Conservation (phyloP, 1,284 basidiomycete species). For the Rhodofomes roseus region DNA sequence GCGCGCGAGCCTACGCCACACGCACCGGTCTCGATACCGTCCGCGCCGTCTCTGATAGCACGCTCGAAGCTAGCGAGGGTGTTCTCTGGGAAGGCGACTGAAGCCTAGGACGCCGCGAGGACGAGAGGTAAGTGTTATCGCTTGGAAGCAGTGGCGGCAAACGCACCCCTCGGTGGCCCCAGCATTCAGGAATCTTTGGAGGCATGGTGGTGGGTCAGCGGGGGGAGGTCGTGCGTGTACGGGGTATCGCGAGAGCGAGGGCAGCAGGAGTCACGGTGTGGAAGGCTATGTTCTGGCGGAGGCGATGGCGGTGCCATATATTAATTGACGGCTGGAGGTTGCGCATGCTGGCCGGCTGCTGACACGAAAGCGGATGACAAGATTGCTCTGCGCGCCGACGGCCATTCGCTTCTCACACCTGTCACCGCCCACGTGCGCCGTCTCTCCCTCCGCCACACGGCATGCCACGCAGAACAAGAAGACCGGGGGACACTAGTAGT, state of each 20-base stretch:
- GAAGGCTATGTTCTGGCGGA: no score
- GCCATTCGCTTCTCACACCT: no score
- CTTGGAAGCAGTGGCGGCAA: not conserved
- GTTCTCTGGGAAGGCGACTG: slow-evolving; percentile 86
- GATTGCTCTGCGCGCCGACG: no score
- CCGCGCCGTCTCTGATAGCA: slow-evolving; percentile 89
- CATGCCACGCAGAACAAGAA: no score
- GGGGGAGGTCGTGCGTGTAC: no score
- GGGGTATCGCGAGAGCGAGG: not conserved
- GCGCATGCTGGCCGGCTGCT: no score
- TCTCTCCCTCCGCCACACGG: no score
- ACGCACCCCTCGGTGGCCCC: slow-evolving; percentile 92
- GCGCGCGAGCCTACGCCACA: slow-evolving; percentile 25
- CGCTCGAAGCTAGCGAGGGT: slow-evolving; percentile 90
- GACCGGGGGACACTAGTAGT: no score
- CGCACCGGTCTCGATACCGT: slow-evolving; percentile 92
- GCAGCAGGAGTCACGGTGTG: not conserved
- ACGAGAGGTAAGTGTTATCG: not conserved
- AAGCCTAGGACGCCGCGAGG: slow-evolving; percentile 53
- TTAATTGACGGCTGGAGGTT: no score
- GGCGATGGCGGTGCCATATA: no score
- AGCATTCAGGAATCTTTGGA: slow-evolving; percentile 57
- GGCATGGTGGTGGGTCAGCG: not conserved
- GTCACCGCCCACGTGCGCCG: no score
- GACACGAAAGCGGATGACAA: no score